Base-by-base conservation (phyloP, 169 alveolate genomes). In the Babesia sp. region DNA sequence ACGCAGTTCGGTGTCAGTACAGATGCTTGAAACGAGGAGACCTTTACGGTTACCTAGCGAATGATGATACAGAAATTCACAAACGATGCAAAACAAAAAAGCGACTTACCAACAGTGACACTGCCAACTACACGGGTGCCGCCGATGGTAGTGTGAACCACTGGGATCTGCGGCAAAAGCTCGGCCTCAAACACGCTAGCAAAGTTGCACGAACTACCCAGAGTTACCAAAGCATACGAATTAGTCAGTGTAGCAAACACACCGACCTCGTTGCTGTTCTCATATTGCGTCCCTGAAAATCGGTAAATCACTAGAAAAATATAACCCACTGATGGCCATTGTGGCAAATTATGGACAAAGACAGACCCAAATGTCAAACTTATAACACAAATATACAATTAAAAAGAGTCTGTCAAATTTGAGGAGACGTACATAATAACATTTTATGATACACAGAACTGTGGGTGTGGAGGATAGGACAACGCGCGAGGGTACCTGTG, bases 81-180 rank as follows among this genome's bases (percentile, higher is more conserved):
- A 33, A 41, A 11, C 20, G 9, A 6, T 20, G 2, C 29, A 6
- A 45, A 39, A 7, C 36, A 37, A 12, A 18, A 18, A 24, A 26
- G 29, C 9, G 11, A 34, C 93, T 29, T 78, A 91, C 96, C 99
- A 2, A 96, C 98, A 14, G 99, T 92, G 50, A 97, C 95, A 60
- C 99, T 84, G 9, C 99, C 99, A 31, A 97, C 95, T 44, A 98
- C 95, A 33, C 98, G 73, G 18, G 99, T 96, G 60, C 99, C 99
- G 24, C 99, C 99, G 20, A 97, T 94, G 33, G 98, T 83, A 45
- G 99, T 94, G 69, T 96, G 98, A 33, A 98, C 90, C 39, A 96
- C 97, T n/a, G 99, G 99, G 39, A 96, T 95, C 69, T 94, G 97
- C 51, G 92, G 96, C 55, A 95, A 94, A 42, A 97, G 82, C 73